Base-by-base conservation (phyloP, 2,329 filamentous ascomycete species). In the Talaromyces sp. region DNA sequence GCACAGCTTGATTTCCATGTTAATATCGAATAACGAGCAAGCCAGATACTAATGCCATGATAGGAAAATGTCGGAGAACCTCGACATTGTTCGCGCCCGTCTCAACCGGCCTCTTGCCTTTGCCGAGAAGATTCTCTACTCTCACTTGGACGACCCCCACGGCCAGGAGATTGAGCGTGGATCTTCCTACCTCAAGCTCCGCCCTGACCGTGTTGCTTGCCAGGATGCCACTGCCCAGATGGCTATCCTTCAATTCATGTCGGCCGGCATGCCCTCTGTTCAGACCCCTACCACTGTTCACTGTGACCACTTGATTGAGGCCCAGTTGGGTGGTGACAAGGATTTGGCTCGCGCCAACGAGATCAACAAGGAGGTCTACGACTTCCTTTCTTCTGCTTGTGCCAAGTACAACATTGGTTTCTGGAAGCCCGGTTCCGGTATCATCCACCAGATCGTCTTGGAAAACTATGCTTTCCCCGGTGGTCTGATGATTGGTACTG, bases 331-430 rank as follows among this genome's bases (percentile, higher is more conserved):
- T 75, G 93, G 93, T 70, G 86, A 84, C 66, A 95, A 97, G 86
- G 95, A 99, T 89, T 83, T 98, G 78, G 89, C 86, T 64, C 87
- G 93, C 73, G 95, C 95, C 71, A 83, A 93, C 73, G 85, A 87
- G 70, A 96, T 96, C 82, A 98, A 98, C 88, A 96, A 96, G 85
- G 93, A 98, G 80, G 95, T 99, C 70, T 99, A 98, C 82, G 90
- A 98, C 81, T 99, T 99, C 85, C 82, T 99, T 75, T 86, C 92
- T 64, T 88, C 88, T 65, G 90, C 93, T 67, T 98, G 93, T 78
- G 93, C 93, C 74, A 99, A 98, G 84, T 99, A 98, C 85, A 93
- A 98, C 85, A 98, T 98, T 78, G 95, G 95, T 83, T 98, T 98
- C 89, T 99, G 95, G 95, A 91, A 86, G 79, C 95, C 95, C 67